Conservation (phyloP, 345 rosid genomes). For the Syzygium grande region DNA sequence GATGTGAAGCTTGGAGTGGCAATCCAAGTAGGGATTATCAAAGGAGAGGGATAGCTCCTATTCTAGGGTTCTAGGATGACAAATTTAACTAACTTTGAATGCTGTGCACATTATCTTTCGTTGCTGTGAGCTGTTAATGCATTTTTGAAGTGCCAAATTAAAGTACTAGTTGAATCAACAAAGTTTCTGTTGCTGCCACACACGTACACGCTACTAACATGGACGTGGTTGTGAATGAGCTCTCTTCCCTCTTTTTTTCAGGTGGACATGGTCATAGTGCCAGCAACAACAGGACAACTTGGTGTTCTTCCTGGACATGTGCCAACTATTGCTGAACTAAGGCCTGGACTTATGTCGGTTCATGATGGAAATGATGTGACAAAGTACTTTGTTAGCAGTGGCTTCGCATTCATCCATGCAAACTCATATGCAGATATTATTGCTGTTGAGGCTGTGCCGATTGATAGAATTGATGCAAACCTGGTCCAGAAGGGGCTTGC, state of each 20-base stretch:
- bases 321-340: slow-evolving; percentile 86
- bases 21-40: neutral
- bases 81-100: neutral
- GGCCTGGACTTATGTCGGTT: slow-evolving; percentile 78
- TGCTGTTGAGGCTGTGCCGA: slow-evolving; percentile 80
- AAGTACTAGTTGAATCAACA: neutral
- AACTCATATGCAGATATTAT: slow-evolving; percentile 85
- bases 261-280: slow-evolving; percentile 98
- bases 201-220: neutral
- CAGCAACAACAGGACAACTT: slow-evolving; percentile 94
- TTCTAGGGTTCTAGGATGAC: neutral
- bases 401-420: slow-evolving; percentile 79
- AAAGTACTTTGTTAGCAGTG: slow-evolving; percentile 87
- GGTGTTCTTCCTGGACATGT: slow-evolving; percentile 97
- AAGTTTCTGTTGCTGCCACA: neutral
- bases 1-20: neutral
- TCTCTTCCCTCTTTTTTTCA: slow-evolving; percentile 4
- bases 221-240: neutral
- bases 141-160: neutral
- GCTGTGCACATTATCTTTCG: neutral
- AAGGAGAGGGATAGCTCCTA: neutral
- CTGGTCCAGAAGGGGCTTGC: slow-evolving; percentile 86
- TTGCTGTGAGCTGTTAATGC: neutral
- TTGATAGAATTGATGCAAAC: slow-evolving; percentile 62
- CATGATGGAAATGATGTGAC: slow-evolving; percentile 69